Evolutionary conservation across 768 basidiomycete species (phyloP).

Genomic region (Rhodocollybia butyracea): DNA sequence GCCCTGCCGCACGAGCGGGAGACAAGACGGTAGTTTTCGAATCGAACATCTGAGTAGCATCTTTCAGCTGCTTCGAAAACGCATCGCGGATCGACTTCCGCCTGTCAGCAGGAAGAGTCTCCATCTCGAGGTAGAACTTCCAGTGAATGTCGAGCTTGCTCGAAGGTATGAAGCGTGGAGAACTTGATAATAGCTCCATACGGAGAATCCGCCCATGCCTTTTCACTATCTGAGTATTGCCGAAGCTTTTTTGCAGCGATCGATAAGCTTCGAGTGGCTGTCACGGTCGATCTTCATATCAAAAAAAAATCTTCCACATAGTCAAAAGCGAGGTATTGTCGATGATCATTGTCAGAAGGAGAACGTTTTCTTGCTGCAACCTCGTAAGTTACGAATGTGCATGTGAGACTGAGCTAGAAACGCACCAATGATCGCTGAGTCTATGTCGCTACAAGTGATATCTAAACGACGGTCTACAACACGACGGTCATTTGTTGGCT

Average conservation of each 20-base stretch:
- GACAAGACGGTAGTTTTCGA: too few species aligned
- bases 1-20: conserved; percentile 15
- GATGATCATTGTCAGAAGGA: conserved; percentile 29
- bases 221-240: conserved; percentile 15
- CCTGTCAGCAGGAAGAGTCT: conserved; percentile 11
- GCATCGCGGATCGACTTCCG: conserved; percentile 13
- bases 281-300: conserved; percentile 29
- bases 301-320: conserved; percentile 35
- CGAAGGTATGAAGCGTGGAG: conserved; percentile 25
- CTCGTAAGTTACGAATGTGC: not conserved
- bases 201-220: conserved; percentile 23
- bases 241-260: conserved; percentile 29
- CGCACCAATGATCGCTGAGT: conserved; percentile 33
- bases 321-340: conserved; percentile 16
- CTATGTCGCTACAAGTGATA: conserved; percentile 37
- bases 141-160: conserved; percentile 29
- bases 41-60: not conserved
- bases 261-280: conserved; percentile 19
- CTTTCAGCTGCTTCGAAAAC: conserved; percentile 5
- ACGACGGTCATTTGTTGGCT: not conserved
- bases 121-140: conserved; percentile 23
- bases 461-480: conserved; percentile 22
- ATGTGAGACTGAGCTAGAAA: not conserved
- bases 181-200: conserved; percentile 27
- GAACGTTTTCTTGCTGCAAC: conserved; percentile 32